Base-by-base conservation (phyloP, 345 rosid genomes). In the Ricinus communis region DNA sequence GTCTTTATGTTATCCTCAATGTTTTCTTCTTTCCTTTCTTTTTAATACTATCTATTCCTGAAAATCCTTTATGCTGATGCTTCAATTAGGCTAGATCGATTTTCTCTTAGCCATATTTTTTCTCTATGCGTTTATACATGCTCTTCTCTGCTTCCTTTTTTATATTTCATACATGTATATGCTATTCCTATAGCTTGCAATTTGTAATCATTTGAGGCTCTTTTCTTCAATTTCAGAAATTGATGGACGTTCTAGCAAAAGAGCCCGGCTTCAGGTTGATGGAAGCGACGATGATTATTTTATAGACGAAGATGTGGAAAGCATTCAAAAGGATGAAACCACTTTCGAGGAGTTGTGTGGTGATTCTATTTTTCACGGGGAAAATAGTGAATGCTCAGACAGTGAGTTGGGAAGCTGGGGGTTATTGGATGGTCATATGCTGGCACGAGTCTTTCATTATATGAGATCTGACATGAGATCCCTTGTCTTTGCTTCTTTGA, bases 381-480 rank as follows among this genome's bases (percentile, higher is more conserved):
- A 85, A 75, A 84, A 79, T 71, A 82, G 57, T 73, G 67, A 77
- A 40, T 77, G 79, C 80, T 62, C 76, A 30, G 81, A 77, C 70
- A 66, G 76, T 13, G 74, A 76, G 68, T 73, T 70, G 72, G 85
- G 86, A 27, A 82, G 75, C 78, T 96, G 97, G 96, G 98, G 86
- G 75, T 83, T 91, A 73, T 77, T 96, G 83, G 91, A 93, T 72
- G 91, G 98, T 67, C 83, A 73, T 75, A 71, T 83, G 51, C 77
- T 96, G 78, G 91, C 97, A 76, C 85, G 93, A 57, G 84, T 93
- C 68, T 96, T 88, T 76, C 97, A 96, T 86, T 85, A 85, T 75
- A 76, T 96, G 85, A 88, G 90, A 82, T 80, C 85, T 64, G 98
- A 96, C 82, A 62, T 87, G 76, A 86, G 80, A 73, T 84, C 99